Conservation (phyloP, 2,329 filamentous ascomycete species). For the Acephala macrosclerotiorum region DNA sequence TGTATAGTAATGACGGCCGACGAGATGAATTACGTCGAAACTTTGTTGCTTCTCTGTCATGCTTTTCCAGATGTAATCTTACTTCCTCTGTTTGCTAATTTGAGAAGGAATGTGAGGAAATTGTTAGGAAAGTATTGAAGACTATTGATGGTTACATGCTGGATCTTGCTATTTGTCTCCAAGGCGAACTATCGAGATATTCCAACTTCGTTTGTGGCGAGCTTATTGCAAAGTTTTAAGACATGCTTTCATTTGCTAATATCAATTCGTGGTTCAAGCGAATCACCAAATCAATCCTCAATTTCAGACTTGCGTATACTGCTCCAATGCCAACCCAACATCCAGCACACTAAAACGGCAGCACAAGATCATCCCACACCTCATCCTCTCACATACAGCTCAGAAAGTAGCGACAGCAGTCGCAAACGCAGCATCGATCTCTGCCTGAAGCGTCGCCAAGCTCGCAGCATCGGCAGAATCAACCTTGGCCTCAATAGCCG, state of each 20-base stretch:
- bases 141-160: no score
- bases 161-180: no score
- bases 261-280: no score
- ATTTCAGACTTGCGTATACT: not conserved
- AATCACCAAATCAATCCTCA: no score
- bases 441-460: conserved; percentile 16
- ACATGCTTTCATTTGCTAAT: no score
- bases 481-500: conserved; percentile 4
- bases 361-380: not conserved
- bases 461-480: conserved; percentile 18
- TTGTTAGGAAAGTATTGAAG: no score
- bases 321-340: not conserved
- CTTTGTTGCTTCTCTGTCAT: not conserved
- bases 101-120: no score
- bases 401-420: not conserved
- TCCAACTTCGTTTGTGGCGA: no score
- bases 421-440: conserved; percentile 21
- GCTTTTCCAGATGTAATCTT: not conserved
- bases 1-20: not conserved
- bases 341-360: not conserved
- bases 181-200: no score
- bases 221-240: no score
- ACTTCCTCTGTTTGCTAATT: no score
- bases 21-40: no score
- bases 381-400: not conserved